phyloP scores from a whole-genome alignment of 225 moss, liverwort and hornwort genomes.

The Pseudisothecium myosuroides region DNA sequence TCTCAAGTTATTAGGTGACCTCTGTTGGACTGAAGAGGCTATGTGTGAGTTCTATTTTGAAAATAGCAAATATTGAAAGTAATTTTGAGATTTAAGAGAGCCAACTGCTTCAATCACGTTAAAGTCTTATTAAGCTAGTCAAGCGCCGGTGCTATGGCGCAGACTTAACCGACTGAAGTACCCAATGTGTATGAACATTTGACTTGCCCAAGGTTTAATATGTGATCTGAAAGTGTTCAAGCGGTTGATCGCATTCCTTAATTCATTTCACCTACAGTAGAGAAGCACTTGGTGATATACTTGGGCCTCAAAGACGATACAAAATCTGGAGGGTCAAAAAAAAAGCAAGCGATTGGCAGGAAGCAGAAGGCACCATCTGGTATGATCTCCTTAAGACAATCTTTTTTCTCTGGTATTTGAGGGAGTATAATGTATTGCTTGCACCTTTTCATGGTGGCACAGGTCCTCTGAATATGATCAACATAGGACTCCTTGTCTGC shows the following conservation, averaged over 20 bases:
- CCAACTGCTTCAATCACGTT: not conserved
- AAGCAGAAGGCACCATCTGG: conserved; percentile 13
- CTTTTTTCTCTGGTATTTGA: not conserved
- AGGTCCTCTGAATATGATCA: not conserved
- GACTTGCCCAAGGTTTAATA: not conserved
- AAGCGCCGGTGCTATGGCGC: not conserved
- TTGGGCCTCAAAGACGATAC: not conserved
- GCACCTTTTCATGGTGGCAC: not conserved
- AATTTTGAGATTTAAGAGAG: not conserved
- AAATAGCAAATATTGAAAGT: not conserved
- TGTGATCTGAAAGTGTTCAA: not conserved
- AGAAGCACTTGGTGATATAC: conserved; percentile 28
- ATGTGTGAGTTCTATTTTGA: not conserved
- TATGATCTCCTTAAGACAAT: not conserved
- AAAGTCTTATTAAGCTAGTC: not conserved
- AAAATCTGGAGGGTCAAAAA: not conserved
- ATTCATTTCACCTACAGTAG: conserved; percentile 10
- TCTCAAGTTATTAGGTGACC: not conserved
- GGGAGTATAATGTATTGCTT: not conserved
- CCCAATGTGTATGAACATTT: not conserved
- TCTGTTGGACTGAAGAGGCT: not conserved
- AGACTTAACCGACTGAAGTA: not conserved
- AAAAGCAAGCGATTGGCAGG: not conserved
- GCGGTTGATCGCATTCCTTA: conserved; percentile 9
- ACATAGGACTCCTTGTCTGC: not conserved